Evolutionary conservation across 495 filamentous ascomycete species (phyloP).

Genomic region (Xylaria longipes): DNA sequence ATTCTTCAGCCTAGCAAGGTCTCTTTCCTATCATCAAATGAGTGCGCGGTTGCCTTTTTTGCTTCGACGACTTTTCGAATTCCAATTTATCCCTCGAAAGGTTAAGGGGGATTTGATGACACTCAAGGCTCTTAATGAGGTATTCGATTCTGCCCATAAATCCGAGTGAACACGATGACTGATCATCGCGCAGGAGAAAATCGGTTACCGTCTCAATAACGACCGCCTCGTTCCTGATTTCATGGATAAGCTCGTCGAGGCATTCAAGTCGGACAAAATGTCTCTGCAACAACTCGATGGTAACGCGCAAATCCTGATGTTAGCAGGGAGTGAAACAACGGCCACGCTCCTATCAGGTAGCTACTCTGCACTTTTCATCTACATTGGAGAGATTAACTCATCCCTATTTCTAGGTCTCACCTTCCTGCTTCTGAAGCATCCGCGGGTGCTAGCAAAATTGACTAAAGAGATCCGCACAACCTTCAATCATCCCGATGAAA

Average conservation of each 20-base stretch:
- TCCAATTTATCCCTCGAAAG: background rate
- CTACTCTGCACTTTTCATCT: too few relatives aligned
- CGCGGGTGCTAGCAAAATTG: conserved; percentile 47
- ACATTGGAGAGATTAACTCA: background rate
- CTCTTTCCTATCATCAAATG: conserved; percentile 2
- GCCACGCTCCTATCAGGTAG: conserved; percentile 57
- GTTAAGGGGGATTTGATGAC: background rate
- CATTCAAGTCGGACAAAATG: conserved; percentile 40
- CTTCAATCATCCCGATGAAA: conserved; percentile 56
- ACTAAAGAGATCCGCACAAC: conserved; percentile 53
- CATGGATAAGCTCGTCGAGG: conserved; percentile 27
- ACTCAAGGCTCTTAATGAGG: background rate
- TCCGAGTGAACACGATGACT: background rate
- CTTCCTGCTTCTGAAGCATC: conserved; percentile 58
- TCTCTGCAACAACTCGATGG: conserved; percentile 37
- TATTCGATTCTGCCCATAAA: background rate
- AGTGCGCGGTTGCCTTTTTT: background rate
- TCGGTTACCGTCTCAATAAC: conserved; percentile 20
- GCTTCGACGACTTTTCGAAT: background rate
- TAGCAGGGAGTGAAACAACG: conserved; percentile 64
- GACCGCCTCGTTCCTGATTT: conserved; percentile 17
- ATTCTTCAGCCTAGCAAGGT: conserved; percentile 6
- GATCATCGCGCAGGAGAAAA: conserved; percentile 12
- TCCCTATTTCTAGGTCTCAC: conserved; percentile 32
- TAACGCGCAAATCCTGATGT: conserved; percentile 49